Evolutionary conservation across 352 stramenopile species (phyloP), one percentile per base, ranked within the genome.

Genomic region (Pythium guiyangense): DNA sequence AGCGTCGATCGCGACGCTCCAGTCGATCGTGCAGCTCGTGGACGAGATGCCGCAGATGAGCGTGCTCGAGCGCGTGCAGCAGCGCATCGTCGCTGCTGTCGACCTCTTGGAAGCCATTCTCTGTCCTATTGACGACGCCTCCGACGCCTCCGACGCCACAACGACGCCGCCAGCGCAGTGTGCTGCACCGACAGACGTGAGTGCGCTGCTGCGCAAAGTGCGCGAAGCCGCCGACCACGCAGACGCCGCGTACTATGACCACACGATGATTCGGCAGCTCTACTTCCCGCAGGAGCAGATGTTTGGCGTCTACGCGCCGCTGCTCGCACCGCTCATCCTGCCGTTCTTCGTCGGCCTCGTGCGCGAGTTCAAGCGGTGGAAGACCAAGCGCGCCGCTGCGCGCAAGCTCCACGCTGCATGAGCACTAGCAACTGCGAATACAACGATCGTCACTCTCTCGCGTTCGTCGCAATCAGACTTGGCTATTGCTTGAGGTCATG

Each of bases 231-330:
- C 70, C 6, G 64, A 79, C 10, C 63, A 84, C 17, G 71, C 77
- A 6, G 68, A 88, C 51, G 66, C 69, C 5, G 77, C 75, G 43
- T 85, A 88, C 59, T 84, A 80, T 49, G 77, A 88, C 58, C 75
- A 79, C 60, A 86, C 77, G 27, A 88, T 88, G 77, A 84, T 85
- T 57, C 77, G 74, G 2, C 77, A 88, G 54, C 65, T 88, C 35
- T 88, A 88, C 55, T 88, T 88, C 52, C 77, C 77, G 10, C 73
- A 88, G 63, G 77, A 85, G 50, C 74, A 88, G 25, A 84, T 88
- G 70, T 54, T 84, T 25, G 77, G 74, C 3, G 77, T 88, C 12
- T 88, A 86, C 51, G 74, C 75, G 9, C 77, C 77, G 37, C 69
- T 88, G 26, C 69, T 88, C 2, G 77, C 77, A 18, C 77, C 77